Base-by-base conservation (phyloP, 2,329 filamentous ascomycete species). In the Alternaria sp. region DNA sequence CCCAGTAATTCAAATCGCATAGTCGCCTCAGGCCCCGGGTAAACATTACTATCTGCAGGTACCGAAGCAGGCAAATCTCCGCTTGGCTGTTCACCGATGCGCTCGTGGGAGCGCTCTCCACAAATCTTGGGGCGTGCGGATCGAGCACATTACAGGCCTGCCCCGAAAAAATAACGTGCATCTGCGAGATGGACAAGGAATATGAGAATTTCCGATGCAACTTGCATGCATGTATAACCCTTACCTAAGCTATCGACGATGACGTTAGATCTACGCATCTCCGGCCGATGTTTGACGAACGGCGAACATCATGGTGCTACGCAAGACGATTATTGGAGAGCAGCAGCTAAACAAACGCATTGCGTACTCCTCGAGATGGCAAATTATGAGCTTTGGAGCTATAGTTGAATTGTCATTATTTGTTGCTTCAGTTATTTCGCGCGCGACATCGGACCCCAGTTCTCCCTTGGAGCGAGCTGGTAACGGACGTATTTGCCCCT, bases 391-490 rank as follows among this genome's bases (percentile, higher is more conserved):
- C 47, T 57, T 24, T 22, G 53, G 34, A 32, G 12, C n/a, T 9
- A 16, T 43, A 30, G 32, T 39, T 48, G 22, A 30, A 48, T 28
- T 39, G 32, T 41, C 48, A 20, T 39, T 42, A 59, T 51, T 55
- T 28, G 32, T 12, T 43, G 44, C 26, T 39, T 20, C 48, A 44
- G 51, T 67, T 68, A 78, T 72, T 83, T 84, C 18, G 83, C 83
- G 58, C 81, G 78, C 34, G 77, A 75, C 87, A 96, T 88, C 1
- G 95, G 95, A 0, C 95, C 95, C 95, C 95, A 99, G 77, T 98
- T 95, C 73, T 93, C 89, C 61, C 90, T 84, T 46, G 95, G 95
- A 75, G 98, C 98, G 62, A 89, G 81, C 81, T 97, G 95, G 78
- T 97, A 99, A 64, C 94, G 85, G 54, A 96, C 88, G 46, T 96